phyloP scores from a whole-genome alignment of 495 filamentous ascomycete genomes.

The Tirmania nivea region DNA sequence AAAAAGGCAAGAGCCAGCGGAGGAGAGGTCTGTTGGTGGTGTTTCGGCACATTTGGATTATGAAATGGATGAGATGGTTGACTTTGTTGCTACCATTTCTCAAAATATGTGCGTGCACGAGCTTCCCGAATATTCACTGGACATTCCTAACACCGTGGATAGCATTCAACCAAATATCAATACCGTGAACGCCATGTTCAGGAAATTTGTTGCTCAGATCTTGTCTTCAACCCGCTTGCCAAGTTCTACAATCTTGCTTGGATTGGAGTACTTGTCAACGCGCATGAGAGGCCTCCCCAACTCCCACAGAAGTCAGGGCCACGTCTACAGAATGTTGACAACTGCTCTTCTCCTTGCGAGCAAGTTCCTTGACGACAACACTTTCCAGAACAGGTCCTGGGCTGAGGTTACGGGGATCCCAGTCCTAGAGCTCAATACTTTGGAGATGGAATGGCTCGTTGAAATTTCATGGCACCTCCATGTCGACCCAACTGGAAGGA shows the following conservation, averaged over 20 bases:
- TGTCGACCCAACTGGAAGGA: constrained; percentile 57
- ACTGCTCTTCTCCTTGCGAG: constrained; percentile 74
- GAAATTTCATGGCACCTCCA: constrained; percentile 76
- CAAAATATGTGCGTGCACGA: constrained; percentile 45
- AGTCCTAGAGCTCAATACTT: constrained; percentile 64
- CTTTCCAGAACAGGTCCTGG: constrained; percentile 98
- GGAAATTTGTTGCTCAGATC: constrained; percentile 88
- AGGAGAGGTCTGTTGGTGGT: constrained; percentile 36
- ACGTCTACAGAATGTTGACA: constrained; percentile 72
- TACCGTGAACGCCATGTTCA: constrained; percentile 39
- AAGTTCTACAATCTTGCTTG: constrained; percentile 82
- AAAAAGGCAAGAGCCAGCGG: constrained; percentile 13
- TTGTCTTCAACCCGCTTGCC: constrained; percentile 85
- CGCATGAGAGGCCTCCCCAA: constrained; percentile 49
- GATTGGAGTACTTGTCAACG: constrained; percentile 70
- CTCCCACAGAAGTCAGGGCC: constrained; percentile 34
- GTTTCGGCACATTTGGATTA: constrained; percentile 95
- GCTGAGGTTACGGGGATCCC: constrained; percentile 88
- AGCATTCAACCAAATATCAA: constrained; percentile 43
- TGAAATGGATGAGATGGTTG: constrained; percentile 94
- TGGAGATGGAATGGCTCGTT: constrained; percentile 81
- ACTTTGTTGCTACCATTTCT: constrained; percentile 90
- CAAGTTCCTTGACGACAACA: constrained; percentile 98
- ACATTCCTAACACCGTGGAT: background rate
- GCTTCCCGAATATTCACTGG: too few relatives aligned